phyloP scores from a whole-genome alignment of 1,284 basidiomycete genomes.

The Pyrrhoderma noxium region DNA sequence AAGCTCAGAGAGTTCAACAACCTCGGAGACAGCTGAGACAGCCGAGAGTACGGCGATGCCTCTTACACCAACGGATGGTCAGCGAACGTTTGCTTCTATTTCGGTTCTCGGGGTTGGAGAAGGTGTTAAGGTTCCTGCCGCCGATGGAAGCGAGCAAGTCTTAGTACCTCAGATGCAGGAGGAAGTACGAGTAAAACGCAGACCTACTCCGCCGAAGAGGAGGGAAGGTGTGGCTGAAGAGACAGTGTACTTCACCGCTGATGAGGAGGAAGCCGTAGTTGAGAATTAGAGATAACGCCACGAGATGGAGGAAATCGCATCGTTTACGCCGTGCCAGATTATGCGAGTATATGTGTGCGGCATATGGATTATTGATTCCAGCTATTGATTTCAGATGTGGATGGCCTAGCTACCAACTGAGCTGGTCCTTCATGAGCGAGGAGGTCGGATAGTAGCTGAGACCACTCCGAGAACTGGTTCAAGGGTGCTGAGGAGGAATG shows the following conservation, averaged over 20 bases:
- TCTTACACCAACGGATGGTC: constrained; percentile 9
- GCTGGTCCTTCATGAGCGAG: background rate
- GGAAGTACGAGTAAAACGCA: background rate
- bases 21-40: background rate
- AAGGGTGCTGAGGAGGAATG: too few relatives aligned
- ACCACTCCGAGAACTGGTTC: too few relatives aligned
- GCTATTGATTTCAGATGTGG: background rate
- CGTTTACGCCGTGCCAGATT: background rate
- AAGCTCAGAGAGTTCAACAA: background rate
- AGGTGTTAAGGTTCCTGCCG: background rate
- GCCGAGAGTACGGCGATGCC: background rate
- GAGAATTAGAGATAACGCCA: too few relatives aligned
- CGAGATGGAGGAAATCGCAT: background rate
- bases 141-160: background rate
- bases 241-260: constrained; percentile 9
- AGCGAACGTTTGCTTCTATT: background rate
- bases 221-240: background rate
- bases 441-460: too few relatives aligned
- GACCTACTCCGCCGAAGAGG: background rate
- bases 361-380: background rate
- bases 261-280: constrained; percentile 3
- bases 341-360: background rate
- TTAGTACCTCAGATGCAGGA: background rate
- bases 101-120: background rate
- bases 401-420: too few relatives aligned